A percentile compares a stretch with the other conserved stretches of the same genome.
Evolutionary conservation across 2,329 filamentous ascomycete genomes (phyloP).

Genomic region (Colletotrichum eremochloae): DNA sequence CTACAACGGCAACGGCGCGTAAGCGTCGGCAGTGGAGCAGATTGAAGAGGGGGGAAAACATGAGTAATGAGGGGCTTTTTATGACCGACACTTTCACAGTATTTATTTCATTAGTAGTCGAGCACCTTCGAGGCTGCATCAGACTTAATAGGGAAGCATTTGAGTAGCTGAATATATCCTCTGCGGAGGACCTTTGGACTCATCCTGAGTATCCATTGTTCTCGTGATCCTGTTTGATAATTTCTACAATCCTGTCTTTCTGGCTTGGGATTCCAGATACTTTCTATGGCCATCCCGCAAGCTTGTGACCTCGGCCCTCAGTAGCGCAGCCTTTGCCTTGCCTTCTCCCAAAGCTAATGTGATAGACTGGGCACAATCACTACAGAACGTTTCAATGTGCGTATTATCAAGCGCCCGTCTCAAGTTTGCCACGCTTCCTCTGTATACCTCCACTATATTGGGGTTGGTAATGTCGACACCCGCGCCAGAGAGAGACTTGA

Average conservation of each 20-base stretch:
- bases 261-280: background rate
- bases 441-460: fast-evolving
- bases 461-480: background rate
- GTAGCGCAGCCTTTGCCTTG: background rate
- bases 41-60: slow-evolving; percentile 7
- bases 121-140: background rate
- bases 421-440: background rate
- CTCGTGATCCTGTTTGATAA: background rate
- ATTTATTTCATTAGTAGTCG: background rate
- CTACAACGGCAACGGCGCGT: slow-evolving; percentile 57
- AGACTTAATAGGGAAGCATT: background rate
- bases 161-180: slow-evolving; percentile 3
- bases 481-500: background rate
- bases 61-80: background rate
- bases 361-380: background rate
- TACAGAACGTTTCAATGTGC: fast-evolving
- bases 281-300: background rate
- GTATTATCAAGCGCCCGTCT: background rate
- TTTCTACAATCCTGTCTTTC: background rate
- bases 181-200: background rate
- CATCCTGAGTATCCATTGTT: background rate
- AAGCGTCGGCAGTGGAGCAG: background rate
- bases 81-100: background rate
- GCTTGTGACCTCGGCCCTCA: background rate
- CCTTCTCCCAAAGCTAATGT: background rate